Base-by-base conservation (phyloP, 192 early-diverging fungal species). In the Allomyces macrogynus region DNA sequence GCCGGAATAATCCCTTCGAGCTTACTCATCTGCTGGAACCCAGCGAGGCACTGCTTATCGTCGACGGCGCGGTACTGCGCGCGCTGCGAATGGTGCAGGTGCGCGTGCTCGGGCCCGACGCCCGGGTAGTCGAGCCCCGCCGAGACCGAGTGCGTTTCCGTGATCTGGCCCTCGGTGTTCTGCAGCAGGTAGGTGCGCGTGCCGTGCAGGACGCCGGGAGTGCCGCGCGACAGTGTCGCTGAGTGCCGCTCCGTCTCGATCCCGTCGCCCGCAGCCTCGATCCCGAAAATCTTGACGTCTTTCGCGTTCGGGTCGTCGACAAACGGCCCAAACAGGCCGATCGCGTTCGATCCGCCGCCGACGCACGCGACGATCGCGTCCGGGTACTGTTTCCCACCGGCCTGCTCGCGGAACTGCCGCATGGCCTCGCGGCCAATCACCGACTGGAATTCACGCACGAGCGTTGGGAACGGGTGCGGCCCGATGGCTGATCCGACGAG, bases 111-210 rank as follows among this genome's bases (percentile, higher is more conserved):
- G 25, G 95, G 95, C 26, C 93, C 95, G 61, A 99, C 92, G 63
- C 92, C 95, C 16, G 95, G 91, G 75, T 99, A 99, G 78, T 95
- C 92, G 60, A 99, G 78, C n/a, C 93, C 95, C 60, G 93, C 91
- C 66, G 86, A 87, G 66, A 99, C 88, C 62, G 87, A 90, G 72
- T 96, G 89, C 0, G 95, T 94, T 70, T 93, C 88, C 67, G 87
- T 82, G 70, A 99, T 95, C 73, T 99, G 95, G n/a, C 95, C 95
- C 67, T 93, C 89, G 12, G 76, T 73, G 70, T 99, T 92, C 75
- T 99, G 95, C 66, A 96, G 77, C 61, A 99, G 75, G 72, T 89
- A 95, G 1, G 95, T 93, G 62, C 84, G 79, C n/a, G 95, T 93
- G 43, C 95, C 95, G 67, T 96, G 95, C 68, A 99, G 80, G 20